Evolutionary conservation across 139 green algal genomes (phyloP).

Genomic region (Picochlorum sp.): DNA sequence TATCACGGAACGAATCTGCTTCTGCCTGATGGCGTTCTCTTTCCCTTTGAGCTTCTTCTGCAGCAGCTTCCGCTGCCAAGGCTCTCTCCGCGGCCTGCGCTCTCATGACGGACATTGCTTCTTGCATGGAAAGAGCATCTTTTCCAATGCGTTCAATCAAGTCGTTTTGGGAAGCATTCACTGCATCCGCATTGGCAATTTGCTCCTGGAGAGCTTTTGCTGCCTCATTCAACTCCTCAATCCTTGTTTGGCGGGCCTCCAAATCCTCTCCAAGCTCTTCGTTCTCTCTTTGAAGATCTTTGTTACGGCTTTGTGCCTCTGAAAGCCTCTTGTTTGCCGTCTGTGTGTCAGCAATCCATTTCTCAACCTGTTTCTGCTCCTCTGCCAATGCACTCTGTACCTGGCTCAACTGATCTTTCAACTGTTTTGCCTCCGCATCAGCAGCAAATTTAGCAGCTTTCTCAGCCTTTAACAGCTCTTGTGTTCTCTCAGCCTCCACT

Average conservation of each 20-base stretch:
- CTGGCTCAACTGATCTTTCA: constrained; percentile 29
- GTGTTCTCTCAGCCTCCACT: constrained; percentile 31
- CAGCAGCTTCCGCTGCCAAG: constrained; percentile 17
- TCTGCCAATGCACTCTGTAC: constrained; percentile 8
- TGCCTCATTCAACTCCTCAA: constrained; percentile 18
- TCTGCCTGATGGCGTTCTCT: constrained; percentile 10
- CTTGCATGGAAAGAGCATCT: constrained; percentile 28
- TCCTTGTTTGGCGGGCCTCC: neutral
- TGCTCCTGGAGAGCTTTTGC: constrained; percentile 13
- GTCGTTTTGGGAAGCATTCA: constrained; percentile 2
- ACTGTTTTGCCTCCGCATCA: constrained; percentile 40
- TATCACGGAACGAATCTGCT: constrained; percentile 4
- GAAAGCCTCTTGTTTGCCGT: constrained; percentile 9
- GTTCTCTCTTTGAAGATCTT: constrained; percentile 6
- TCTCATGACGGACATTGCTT: constrained; percentile 40
- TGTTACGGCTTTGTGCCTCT: neutral
- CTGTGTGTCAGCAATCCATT: constrained; percentile 14
- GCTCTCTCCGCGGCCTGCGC: constrained; percentile 28
- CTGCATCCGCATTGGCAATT: constrained; percentile 13
- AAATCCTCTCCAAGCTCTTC: constrained; percentile 14
- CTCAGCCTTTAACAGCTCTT: constrained; percentile 40
- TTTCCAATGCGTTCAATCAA: constrained; percentile 19
- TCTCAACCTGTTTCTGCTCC: constrained; percentile 9
- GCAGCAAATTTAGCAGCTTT: constrained; percentile 35
- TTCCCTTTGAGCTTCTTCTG: constrained; percentile 18